A percentile compares a stretch with the other conserved stretches of the same genome.
Conservation (phyloP, 2,329 filamentous ascomycete species). For the Trichothecium sympodiale region DNA sequence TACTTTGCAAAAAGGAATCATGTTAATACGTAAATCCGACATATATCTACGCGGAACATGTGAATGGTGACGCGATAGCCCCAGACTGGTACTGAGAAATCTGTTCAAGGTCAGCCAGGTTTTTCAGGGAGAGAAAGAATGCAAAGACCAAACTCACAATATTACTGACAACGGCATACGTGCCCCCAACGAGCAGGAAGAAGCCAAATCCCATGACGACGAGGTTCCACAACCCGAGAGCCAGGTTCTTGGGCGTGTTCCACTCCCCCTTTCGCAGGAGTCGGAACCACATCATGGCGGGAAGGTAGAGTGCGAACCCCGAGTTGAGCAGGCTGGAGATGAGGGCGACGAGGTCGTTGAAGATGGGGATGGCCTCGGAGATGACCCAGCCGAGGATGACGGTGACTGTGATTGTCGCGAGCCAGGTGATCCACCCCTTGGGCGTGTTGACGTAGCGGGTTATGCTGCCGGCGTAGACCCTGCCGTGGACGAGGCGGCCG, state of each 20-base stretch:
- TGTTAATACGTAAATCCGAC: too few relatives aligned
- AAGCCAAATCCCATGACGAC: constrained; percentile 10
- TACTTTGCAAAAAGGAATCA: too few relatives aligned
- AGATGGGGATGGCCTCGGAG: constrained; percentile 61
- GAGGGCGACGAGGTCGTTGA: constrained; percentile 50
- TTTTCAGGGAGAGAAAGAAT: too few relatives aligned
- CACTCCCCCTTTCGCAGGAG: constrained; percentile 15
- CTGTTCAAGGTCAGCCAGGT: too few relatives aligned
- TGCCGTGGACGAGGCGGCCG: constrained; percentile 25
- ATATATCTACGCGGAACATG: too few relatives aligned
- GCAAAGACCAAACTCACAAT: constrained; percentile 5
- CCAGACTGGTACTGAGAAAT: too few relatives aligned
- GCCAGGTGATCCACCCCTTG: constrained; percentile 37
- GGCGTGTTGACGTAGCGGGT: constrained; percentile 12
- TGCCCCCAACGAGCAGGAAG: constrained; percentile 6
- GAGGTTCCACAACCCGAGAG: constrained; percentile 7
- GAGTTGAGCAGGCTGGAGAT: constrained; percentile 35
- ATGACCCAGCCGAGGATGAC: constrained; percentile 35
- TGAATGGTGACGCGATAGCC: too few relatives aligned
- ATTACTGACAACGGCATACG: constrained; percentile 6
- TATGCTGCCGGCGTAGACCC: constrained; percentile 10
- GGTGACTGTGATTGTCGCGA: constrained; percentile 39
- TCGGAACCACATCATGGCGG: constrained; percentile 28
- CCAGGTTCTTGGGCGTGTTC: constrained; percentile 6
- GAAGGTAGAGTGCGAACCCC: constrained; percentile 24